These are phyloP conservation scores for Cutaneotrichosporon spelunceum DNA, from an alignment of 1,284 basidiomycete genomes.

Conservation along the genomic window DNA sequence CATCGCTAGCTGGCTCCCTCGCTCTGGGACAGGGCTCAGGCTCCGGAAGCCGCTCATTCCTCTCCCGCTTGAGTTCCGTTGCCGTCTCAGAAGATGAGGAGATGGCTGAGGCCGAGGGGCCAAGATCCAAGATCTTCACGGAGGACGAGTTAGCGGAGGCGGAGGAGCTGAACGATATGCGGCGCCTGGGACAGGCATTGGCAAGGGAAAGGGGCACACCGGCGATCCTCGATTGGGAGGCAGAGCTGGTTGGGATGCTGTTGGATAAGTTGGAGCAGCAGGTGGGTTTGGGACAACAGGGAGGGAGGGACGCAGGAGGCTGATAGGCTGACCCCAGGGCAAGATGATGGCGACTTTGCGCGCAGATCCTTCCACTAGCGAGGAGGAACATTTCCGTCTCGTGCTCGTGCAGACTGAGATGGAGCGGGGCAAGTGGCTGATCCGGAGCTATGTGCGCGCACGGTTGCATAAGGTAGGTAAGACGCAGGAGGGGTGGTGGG, in stretches of 20 bases:
- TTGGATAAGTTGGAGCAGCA: conserved; percentile 81
- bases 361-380: conserved; percentile 71
- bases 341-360: conserved; percentile 58
- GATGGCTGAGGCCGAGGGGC: neutral
- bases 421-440: conserved; percentile 84
- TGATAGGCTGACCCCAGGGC: conserved; percentile 22
- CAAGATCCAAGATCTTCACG: conserved; percentile 8
- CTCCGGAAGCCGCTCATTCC: conserved; percentile 5
- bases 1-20: conserved; percentile 3
- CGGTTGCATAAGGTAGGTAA: conserved; percentile 71
- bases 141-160: neutral
- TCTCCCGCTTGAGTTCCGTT: conserved; percentile 9
- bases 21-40: neutral
- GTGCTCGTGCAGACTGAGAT: conserved; percentile 89
- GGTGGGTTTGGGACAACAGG: conserved; percentile 56
- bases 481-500: too few species aligned
- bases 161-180: conserved; percentile 40
- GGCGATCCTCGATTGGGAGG: conserved; percentile 72
- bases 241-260: conserved; percentile 65
- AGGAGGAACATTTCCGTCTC: conserved; percentile 86
- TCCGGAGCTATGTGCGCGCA: conserved; percentile 80
- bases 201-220: conserved; percentile 80
- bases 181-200: conserved; percentile 67
- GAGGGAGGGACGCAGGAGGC: neutral
- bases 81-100: conserved; percentile 2